Conservation (phyloP, 202 grass and related monocot genomes). For the Carex arenaria region DNA sequence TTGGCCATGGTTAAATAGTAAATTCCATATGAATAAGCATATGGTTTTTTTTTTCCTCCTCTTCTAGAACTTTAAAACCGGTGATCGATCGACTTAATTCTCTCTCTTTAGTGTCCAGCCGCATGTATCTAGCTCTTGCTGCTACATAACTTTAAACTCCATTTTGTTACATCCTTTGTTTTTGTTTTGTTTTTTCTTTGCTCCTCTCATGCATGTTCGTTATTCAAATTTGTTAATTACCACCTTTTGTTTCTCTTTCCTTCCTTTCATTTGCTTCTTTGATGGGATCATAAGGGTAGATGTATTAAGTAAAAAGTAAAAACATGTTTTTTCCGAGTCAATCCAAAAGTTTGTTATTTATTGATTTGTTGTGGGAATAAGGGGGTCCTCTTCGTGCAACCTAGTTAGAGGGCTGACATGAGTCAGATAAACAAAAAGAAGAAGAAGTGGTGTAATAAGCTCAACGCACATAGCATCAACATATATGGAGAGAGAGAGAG, state of each 20-base stretch:
- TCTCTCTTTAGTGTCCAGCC: conserved; percentile 13
- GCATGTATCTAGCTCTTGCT: conserved; percentile 53
- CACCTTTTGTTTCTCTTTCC: conserved; percentile 20
- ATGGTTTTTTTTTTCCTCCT: conserved; percentile 9
- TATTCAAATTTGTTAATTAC: conserved; percentile 22
- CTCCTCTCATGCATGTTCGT: conserved; percentile 38
- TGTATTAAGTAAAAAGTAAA: conserved; percentile 37
- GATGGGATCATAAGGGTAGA: conserved; percentile 19
- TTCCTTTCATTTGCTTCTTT: conserved; percentile 39
- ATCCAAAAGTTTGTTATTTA: conserved; percentile 53
- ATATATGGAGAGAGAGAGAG: neutral
- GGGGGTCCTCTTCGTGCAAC: conserved; percentile 20
- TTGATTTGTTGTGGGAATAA: conserved; percentile 85
- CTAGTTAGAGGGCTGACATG: conserved; percentile 14
- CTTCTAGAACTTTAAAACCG: conserved; percentile 14
- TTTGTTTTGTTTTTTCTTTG: conserved; percentile 3
- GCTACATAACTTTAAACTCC: conserved; percentile 38
- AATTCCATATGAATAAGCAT: neutral
- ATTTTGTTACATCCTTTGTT: conserved; percentile 17
- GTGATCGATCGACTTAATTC: conserved; percentile 5
- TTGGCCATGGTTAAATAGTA: conserved; percentile 78
- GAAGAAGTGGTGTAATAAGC: conserved; percentile 23
- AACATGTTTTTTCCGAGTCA: conserved; percentile 7
- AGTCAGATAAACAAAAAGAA: neutral
- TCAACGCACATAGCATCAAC: conserved; percentile 19